Conservation (phyloP, 805 yeast genomes). For the Maudiozyma serrabonitensis region DNA sequence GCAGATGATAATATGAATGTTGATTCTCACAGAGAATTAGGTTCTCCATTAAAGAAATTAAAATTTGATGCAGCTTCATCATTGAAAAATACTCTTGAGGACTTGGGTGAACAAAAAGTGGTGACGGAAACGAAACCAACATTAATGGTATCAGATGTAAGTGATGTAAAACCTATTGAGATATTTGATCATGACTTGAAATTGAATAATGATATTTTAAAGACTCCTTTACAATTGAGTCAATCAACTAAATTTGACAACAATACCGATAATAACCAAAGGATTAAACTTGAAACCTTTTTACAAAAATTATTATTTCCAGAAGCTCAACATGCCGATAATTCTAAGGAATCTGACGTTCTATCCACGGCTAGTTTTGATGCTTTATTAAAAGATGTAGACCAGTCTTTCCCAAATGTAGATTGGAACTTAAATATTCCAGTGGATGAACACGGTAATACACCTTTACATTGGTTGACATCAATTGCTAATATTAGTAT, state of each 20-base stretch:
- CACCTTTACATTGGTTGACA: conserved; percentile 93
- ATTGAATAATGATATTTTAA: conserved; percentile 4
- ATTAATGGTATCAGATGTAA: neutral
- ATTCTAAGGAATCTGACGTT: neutral
- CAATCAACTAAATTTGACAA: neutral
- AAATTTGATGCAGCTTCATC: conserved; percentile 6
- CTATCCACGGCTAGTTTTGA: conserved; percentile 9
- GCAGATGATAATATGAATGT: conserved; percentile 1
- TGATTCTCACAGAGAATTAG: conserved; percentile 14
- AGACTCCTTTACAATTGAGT: conserved; percentile 6
- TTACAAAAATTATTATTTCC: conserved; percentile 25
- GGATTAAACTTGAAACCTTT: conserved; percentile 24
- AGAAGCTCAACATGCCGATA: conserved; percentile 8
- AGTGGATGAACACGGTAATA: conserved; percentile 87
- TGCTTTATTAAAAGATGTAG: conserved; percentile 17
- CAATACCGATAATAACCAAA: conserved; percentile 12
- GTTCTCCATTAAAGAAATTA: conserved; percentile 22
- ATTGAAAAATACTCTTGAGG: neutral
- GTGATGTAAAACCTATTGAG: conserved; percentile 4
- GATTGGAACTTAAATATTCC: conserved; percentile 63
- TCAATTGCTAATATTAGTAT: conserved; percentile 71
- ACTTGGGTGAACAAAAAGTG: neutral
- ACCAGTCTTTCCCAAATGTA: conserved; percentile 16
- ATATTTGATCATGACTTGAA: conserved; percentile 14
- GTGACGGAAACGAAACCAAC: neutral